Evolutionary conservation across 2,329 filamentous ascomycete species (phyloP).

Genomic region (Ascochyta lentis): DNA sequence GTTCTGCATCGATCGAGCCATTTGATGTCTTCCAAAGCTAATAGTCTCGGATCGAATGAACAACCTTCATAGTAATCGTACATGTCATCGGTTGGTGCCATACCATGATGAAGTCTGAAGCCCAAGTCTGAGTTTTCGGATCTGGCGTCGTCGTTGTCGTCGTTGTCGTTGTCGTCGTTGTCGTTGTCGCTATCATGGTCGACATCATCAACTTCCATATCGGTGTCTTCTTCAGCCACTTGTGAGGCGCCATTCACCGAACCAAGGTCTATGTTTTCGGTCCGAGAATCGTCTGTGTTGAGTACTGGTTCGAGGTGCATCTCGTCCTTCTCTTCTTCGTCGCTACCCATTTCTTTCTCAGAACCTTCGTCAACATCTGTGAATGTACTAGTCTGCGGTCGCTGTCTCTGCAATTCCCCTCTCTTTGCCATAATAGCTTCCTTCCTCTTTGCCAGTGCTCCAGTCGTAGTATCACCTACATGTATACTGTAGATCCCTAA

Average conservation of each 20-base stretch:
- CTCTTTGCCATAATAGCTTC: conserved; percentile 10
- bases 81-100: not conserved
- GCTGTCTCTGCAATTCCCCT: conserved; percentile 3
- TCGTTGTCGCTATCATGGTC: not conserved
- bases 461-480: conserved; percentile 13
- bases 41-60: conserved; percentile 22
- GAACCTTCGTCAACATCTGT: not conserved
- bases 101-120: not conserved
- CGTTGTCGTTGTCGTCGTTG: not conserved
- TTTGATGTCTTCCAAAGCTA: conserved; percentile 14
- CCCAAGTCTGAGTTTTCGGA: conserved; percentile 12
- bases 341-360: not conserved
- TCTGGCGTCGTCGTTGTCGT: not conserved
- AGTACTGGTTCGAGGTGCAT: not conserved
- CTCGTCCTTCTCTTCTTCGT: not conserved
- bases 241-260: no score
- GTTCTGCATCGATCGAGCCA: conserved; percentile 22
- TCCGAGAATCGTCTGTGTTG: not conserved
- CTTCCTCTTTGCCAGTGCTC: conserved; percentile 12
- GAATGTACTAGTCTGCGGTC: conserved; percentile 1
- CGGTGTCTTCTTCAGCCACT: not conserved
- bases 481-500: conserved; percentile 1
- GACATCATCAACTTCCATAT: not conserved
- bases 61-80: conserved; percentile 13
- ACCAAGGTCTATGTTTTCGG: not conserved